Conservation (phyloP, 75 land plant genomes). For the Pinus tabuliformis region DNA sequence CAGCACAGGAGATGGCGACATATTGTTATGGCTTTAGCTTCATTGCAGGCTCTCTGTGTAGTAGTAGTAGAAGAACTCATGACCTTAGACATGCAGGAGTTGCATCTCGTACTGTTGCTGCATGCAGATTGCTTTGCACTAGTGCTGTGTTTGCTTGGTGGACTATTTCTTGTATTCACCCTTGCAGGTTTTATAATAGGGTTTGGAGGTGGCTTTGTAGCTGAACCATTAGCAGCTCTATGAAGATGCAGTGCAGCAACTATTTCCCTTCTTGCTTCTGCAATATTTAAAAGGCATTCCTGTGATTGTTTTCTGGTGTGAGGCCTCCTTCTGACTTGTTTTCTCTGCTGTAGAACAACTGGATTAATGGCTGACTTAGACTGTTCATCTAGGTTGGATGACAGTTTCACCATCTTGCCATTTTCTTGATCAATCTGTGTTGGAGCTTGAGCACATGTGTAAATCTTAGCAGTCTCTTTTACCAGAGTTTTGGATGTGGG, state of each 20-base stretch:
- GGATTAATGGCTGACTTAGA: too few relatives aligned
- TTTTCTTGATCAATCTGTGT: neutral
- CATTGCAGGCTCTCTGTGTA: neutral
- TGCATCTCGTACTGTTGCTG: conserved; percentile 5
- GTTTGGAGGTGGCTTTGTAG: neutral
- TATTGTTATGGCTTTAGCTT: conserved; percentile 6
- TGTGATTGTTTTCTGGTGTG: conserved; percentile 62
- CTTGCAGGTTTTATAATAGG: too few relatives aligned
- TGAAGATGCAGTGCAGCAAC: conserved; percentile 65
- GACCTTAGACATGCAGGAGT: conserved; percentile 1
- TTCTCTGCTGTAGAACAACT: conserved; percentile 18
- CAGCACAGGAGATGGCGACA: conserved; percentile 7
- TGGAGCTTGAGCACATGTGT: too few relatives aligned
- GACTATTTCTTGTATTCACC: conserved; percentile 36
- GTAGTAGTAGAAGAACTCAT: too few relatives aligned
- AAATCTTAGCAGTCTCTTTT: neutral
- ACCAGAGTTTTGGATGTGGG: neutral
- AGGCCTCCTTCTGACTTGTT: conserved; percentile 66
- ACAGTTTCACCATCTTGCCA: neutral
- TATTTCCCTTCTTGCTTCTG: conserved; percentile 70
- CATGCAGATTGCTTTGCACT: conserved; percentile 1
- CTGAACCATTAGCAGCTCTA: conserved; percentile 27
- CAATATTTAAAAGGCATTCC: conserved; percentile 61
- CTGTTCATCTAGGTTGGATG: neutral
- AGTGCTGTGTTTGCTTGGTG: conserved; percentile 21